Evolutionary conservation across 2,329 filamentous ascomycete genomes (phyloP), one percentile per base, ranked within the genome.

Genomic region (Proliferodiscus dingleyae): DNA sequence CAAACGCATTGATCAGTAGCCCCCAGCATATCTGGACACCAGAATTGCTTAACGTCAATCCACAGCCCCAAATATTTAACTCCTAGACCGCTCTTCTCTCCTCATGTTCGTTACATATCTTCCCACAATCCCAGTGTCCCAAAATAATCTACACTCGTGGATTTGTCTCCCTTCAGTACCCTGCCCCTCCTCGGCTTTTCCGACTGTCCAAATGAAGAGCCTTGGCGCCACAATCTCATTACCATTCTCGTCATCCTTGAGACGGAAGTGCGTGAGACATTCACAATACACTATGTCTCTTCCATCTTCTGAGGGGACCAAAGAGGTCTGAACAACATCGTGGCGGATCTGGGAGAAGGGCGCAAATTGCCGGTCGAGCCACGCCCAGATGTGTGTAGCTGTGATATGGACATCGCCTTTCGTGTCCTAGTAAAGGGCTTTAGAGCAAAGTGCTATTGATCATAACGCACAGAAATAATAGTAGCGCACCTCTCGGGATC

Each of bases 91-190:
- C 39, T 23, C 30, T 36, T 19, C 30, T 37, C 24, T 47, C 22
- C 47, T 43, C 33, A 34, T 41, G 34, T 45, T 41, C 18, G 48
- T 45, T 3, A 47, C 39, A 43, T 47, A 38, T 19, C 49, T 16
- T 5, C 43, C 41, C 23, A 50, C 16, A 37, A 51, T 44, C 9
- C 46, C 49, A 5, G 49, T 54, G 40, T 55, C 50, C 50, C 47
- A 55, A 26, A 52, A 55, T 3, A 49, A 28, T 29, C 42, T 51
- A n/a, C 19, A 19, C 10, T 48, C 47, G 33, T 45, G 21, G 18
- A 54, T 43, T 28, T 43, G 28, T 37, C 43, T 26, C 9, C 52
- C 47, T 24, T 49, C 37, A 3, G 41, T 50, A 21, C 46, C 47
- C 13, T 39, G 33, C 13, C 43, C 42, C 3, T 22, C 15, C 19